Conservation (phyloP, 306 rosid species). For the Lathyrus oleraceus region DNA sequence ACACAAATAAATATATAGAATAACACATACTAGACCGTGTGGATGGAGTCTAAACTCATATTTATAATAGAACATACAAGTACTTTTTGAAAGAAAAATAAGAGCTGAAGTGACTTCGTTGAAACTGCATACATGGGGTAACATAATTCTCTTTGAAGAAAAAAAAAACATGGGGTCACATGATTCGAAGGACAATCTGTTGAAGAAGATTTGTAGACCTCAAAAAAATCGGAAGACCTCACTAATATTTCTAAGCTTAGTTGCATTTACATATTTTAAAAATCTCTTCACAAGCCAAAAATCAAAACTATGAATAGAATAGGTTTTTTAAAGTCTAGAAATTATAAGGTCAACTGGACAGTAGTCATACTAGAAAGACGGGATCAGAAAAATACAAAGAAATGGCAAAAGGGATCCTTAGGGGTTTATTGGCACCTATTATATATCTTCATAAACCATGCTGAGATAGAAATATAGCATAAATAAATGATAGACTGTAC, state of each 20-base stretch:
- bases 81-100: constrained; percentile 3
- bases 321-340: constrained; percentile 2
- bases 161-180: constrained; percentile 1
- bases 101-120: constrained; percentile 12
- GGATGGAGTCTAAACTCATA: constrained; percentile 27
- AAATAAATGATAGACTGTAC: constrained; percentile 7
- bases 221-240: constrained; percentile 2
- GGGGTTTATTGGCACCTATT: constrained; percentile 19
- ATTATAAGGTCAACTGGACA: constrained; percentile 3
- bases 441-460: constrained; percentile 14
- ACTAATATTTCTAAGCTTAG: constrained; percentile 19
- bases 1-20: constrained; percentile 8
- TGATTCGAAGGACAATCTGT: background rate
- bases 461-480: constrained; percentile 11
- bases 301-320: constrained; percentile 27
- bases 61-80: background rate
- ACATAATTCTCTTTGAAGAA: background rate
- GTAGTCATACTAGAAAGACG: constrained; percentile 19
- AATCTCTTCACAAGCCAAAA: constrained; percentile 15
- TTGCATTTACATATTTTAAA: constrained; percentile 21
- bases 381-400: constrained; percentile 20
- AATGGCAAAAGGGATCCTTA: background rate
- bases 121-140: constrained; percentile 10
- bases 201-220: constrained; percentile 9
- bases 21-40: constrained; percentile 11